Conservation (phyloP, 805 yeast species). For the Saccharomyces eubayanus region DNA sequence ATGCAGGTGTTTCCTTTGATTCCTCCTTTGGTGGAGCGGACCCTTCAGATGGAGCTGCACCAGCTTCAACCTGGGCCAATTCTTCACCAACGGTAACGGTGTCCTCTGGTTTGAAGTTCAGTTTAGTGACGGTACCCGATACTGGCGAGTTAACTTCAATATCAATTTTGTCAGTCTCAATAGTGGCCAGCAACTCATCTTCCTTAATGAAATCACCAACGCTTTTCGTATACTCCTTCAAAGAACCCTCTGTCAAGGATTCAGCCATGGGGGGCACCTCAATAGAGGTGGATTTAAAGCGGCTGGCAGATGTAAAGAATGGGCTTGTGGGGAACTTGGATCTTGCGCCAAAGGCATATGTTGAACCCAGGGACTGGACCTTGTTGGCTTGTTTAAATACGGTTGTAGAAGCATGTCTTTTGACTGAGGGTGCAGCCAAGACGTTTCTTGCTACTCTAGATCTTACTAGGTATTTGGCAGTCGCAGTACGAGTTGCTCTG, state of each 20-base stretch:
- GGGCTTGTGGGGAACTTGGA: slow-evolving; percentile 10
- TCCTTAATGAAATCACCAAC: slow-evolving; percentile 82
- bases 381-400: slow-evolving; percentile 2
- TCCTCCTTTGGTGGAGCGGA: slow-evolving; percentile 35
- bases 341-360: slow-evolving; percentile 5
- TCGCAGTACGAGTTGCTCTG: background rate
- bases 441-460: background rate
- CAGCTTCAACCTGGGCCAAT: slow-evolving; percentile 75
- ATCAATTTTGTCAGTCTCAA: slow-evolving; percentile 97
- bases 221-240: slow-evolving; percentile 56
- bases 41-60: slow-evolving; percentile 54
- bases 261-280: slow-evolving; percentile 99
- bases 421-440: slow-evolving; percentile 3
- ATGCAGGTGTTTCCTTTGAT: slow-evolving; percentile 24
- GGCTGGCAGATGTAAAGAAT: slow-evolving; percentile 5
- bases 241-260: slow-evolving; percentile 93
- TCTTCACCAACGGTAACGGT: slow-evolving; percentile 96
- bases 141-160: slow-evolving; percentile 94
- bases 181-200: slow-evolving; percentile 91
- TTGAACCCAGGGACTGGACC: background rate
- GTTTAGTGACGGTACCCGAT: slow-evolving; percentile 79
- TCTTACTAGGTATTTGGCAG: background rate
- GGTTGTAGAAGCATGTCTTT: slow-evolving; percentile 10
- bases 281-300: slow-evolving; percentile 43
- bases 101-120: slow-evolving; percentile 76